Percentiles rank a stretch among this genome's conserved stretches.
phyloP scores from a whole-genome alignment of 805 yeast species.

The Cephaloascus fragrans region DNA sequence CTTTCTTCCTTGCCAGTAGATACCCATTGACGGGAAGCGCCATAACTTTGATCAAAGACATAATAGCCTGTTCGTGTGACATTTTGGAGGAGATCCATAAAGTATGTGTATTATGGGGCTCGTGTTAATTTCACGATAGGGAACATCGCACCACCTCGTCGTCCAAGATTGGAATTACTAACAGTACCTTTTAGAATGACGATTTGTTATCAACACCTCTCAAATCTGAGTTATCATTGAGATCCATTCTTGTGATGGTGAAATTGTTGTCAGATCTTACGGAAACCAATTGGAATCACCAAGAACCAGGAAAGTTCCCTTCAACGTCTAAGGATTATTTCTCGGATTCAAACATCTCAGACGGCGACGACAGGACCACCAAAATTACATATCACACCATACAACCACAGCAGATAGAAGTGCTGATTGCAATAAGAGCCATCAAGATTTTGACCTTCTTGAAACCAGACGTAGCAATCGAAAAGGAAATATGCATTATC shows the following conservation, averaged over 20 bases:
- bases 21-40: conserved; percentile 21
- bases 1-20: conserved; percentile 19
- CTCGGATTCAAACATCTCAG: conserved; percentile 9
- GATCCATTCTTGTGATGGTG: conserved; percentile 24
- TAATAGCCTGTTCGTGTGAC: conserved; percentile 13
- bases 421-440: conserved; percentile 11
- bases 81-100: conserved; percentile 16
- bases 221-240: conserved; percentile 13
- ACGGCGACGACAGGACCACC: conserved; percentile 20
- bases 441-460: conserved; percentile 3
- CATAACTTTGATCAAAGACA: conserved; percentile 16
- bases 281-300: conserved; percentile 27
- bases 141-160: too few relatives aligned
- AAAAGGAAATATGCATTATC: conserved; percentile 20
- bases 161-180: not conserved
- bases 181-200: conserved; percentile 7
- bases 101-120: conserved; percentile 3
- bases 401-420: conserved; percentile 17
- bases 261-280: conserved; percentile 28
- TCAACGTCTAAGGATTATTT: conserved; percentile 7
- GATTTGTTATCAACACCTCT: conserved; percentile 13
- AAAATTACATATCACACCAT: conserved; percentile 19
- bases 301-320: conserved; percentile 11
- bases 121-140: too few relatives aligned
- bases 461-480: conserved; percentile 16